phyloP scores from a whole-genome alignment of 768 basidiomycete species.

The Hypholoma sublateritium region DNA sequence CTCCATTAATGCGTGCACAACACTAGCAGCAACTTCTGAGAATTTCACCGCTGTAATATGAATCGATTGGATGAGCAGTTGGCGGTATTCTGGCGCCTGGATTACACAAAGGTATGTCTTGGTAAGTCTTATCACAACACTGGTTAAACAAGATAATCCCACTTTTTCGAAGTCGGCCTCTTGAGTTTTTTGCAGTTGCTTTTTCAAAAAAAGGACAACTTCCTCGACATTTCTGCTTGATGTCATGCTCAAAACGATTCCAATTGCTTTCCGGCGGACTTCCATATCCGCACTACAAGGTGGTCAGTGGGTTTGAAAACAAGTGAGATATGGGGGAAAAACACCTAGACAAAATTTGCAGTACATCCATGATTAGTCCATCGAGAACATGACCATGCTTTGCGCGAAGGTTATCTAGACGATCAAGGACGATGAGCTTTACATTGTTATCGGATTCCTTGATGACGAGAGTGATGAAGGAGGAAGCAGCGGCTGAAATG shows the following conservation, averaged over 20 bases:
- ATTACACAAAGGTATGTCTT: background rate
- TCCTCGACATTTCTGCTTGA: conserved; percentile 95
- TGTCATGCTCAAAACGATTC: conserved; percentile 89
- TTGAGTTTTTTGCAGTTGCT: conserved; percentile 92
- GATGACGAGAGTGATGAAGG: conserved; percentile 83
- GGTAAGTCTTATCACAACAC: background rate
- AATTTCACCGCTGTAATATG: conserved; percentile 96
- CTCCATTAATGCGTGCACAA: conserved; percentile 91
- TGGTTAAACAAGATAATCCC: background rate
- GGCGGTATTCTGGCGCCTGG: conserved; percentile 93
- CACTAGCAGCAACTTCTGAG: conserved; percentile 94
- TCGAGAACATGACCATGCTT: conserved; percentile 91
- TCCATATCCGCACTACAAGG: conserved; percentile 85
- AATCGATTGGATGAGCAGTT: conserved; percentile 95
- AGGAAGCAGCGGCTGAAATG: conserved; percentile 77
- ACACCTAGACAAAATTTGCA: conserved; percentile 85
- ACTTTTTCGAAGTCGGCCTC: conserved; percentile 94
- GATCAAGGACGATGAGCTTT: conserved; percentile 94
- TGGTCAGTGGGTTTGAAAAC: background rate
- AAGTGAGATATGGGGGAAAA: background rate
- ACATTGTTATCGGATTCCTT: conserved; percentile 99
- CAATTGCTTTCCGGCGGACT: conserved; percentile 89
- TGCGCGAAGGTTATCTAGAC: conserved; percentile 77
- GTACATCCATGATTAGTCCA: conserved; percentile 90
- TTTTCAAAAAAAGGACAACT: conserved; percentile 94